Percentiles rank a stretch among this genome's conserved stretches.
These are phyloP conservation scores for Chlamydomonas schloesseri DNA, from an alignment of 139 green algal species.

Conservation along the genomic window DNA sequence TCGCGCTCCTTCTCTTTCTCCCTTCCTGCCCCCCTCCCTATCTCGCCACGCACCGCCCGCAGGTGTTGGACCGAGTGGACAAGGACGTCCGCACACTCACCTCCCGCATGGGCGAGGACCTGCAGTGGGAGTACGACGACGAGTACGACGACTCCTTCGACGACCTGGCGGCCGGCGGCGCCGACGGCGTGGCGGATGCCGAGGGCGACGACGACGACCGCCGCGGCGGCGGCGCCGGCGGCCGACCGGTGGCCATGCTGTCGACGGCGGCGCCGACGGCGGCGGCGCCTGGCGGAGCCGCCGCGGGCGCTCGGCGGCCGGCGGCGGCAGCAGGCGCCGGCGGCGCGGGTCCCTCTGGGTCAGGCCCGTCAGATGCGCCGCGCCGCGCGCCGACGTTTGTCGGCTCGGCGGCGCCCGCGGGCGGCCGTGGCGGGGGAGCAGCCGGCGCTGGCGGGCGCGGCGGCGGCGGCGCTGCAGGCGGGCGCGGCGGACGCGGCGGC, in stretches of 20 bases:
- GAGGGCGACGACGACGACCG: constrained; percentile 66
- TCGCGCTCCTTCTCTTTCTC: no score
- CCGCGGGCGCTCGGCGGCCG: neutral
- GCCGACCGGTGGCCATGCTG: neutral
- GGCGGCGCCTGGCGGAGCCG: neutral
- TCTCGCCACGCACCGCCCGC: no score
- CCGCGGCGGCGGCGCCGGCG: neutral
- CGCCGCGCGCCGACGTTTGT: constrained; percentile 7
- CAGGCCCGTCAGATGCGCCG: neutral
- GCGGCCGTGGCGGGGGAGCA: neutral
- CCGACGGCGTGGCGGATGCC: constrained; percentile 73
- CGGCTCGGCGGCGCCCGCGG: neutral
- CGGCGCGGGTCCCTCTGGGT: neutral
- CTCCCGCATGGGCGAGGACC: constrained; percentile 49
- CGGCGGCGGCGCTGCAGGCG: constrained; percentile 7
- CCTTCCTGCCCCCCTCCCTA: no score
- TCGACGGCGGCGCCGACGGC: neutral
- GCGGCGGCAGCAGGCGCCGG: neutral
- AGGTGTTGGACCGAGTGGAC: constrained; percentile 51
- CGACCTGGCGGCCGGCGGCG: constrained; percentile 66
- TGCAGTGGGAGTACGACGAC: constrained; percentile 82
- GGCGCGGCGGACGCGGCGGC: neutral
- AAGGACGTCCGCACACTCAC: constrained; percentile 48
- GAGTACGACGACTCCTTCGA: constrained; percentile 92
- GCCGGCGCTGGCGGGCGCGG: neutral